Conservation (phyloP, 495 filamentous ascomycete genomes). For the Mycothermus thermophilus region DNA sequence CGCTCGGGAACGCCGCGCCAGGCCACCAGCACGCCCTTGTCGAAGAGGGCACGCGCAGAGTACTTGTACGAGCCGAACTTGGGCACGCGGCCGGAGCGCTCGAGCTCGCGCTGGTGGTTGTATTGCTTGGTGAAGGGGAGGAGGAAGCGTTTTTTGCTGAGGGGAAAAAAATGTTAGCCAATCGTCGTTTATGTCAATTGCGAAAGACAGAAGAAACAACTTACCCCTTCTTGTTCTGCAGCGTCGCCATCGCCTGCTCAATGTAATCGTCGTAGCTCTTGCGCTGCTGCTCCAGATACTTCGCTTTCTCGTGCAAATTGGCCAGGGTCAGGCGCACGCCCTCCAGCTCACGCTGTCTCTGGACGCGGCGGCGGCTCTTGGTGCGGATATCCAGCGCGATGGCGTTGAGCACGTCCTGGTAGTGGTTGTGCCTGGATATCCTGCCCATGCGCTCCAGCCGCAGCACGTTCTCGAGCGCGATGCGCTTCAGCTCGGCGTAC, state of each 20-base stretch:
- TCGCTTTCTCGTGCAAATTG: conserved; percentile 80
- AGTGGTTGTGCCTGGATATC: conserved; percentile 81
- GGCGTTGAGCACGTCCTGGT: conserved; percentile 92
- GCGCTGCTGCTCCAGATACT: conserved; percentile 83
- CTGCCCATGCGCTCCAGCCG: conserved; percentile 69
- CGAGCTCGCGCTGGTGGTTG: conserved; percentile 91
- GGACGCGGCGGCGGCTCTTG: conserved; percentile 82
- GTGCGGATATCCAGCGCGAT: conserved; percentile 95
- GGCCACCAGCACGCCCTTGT: conserved; percentile 82
- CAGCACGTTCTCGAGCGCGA: conserved; percentile 87
- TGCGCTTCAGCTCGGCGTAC: conserved; percentile 85
- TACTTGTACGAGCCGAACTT: conserved; percentile 98
- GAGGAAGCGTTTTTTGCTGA: conserved; percentile 75
- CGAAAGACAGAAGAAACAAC: conserved; percentile 4
- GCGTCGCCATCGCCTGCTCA: conserved; percentile 95
- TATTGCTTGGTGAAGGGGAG: conserved; percentile 98
- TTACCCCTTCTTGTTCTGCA: conserved; percentile 89
- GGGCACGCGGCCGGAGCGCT: conserved; percentile 77
- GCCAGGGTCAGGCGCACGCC: conserved; percentile 70
- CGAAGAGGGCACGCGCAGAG: conserved; percentile 70
- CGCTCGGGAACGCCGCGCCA: conserved; percentile 76
- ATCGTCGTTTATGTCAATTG: too few relatives aligned
- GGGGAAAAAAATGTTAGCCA: conserved; percentile 2
- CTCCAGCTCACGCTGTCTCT: conserved; percentile 81
- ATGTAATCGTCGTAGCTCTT: conserved; percentile 99